Conservation (phyloP, 31 red algal species). For the Bonnemaisonia californica region DNA sequence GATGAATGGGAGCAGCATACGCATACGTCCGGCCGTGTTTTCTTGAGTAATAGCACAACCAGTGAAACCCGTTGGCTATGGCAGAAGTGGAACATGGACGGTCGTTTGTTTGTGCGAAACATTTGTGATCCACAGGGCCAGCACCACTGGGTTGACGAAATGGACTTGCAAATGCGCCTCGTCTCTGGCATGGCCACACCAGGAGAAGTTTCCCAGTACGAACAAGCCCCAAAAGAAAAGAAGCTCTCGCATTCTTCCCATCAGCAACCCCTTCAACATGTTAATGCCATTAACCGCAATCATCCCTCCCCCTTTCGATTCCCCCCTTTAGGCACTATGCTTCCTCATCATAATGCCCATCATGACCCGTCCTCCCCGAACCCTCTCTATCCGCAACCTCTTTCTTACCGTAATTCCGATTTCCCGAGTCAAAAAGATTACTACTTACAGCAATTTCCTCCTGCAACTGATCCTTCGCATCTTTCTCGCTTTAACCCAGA, state of each 20-base stretch:
- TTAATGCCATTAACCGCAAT: not conserved
- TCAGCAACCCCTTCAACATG: not conserved
- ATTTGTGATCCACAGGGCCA: slow-evolving; percentile 31
- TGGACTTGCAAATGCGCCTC: slow-evolving; percentile 34
- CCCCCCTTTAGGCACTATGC: not conserved
- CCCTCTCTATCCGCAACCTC: not conserved
- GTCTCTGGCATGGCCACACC: slow-evolving; percentile 46
- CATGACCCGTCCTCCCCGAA: not conserved
- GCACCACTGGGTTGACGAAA: slow-evolving; percentile 59
- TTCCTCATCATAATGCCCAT: not conserved
- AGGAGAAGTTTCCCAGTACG: slow-evolving; percentile 32
- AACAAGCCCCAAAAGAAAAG: not conserved
- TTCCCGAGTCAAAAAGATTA: not conserved
- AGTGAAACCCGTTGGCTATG: slow-evolving; percentile 66
- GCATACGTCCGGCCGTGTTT: slow-evolving; percentile 63
- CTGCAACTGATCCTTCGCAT: not conserved
- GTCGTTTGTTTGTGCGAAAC: slow-evolving; percentile 65
- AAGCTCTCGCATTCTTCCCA: not conserved
- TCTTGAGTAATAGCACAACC: slow-evolving; percentile 52
- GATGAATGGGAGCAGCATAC: slow-evolving; percentile 59
- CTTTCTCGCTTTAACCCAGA: not conserved
- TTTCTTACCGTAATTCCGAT: not conserved
- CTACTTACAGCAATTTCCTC: not conserved
- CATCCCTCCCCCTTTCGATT: not conserved
- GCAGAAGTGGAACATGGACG: slow-evolving; percentile 73